Conservation (phyloP, 768 basidiomycete genomes). For the Postia placenta region DNA sequence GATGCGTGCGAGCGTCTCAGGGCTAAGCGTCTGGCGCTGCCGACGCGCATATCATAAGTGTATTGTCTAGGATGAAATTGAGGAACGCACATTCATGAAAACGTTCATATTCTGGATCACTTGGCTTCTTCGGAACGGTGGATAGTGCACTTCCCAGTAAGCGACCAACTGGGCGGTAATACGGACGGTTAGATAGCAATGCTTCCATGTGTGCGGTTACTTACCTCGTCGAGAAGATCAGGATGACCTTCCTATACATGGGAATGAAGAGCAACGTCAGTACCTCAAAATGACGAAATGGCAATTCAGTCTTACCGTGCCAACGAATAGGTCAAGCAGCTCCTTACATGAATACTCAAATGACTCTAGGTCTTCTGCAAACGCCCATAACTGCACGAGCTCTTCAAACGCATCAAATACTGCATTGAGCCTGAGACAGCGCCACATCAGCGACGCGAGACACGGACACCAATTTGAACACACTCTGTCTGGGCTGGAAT, state of each 20-base stretch:
- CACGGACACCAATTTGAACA: slow-evolving; percentile 17
- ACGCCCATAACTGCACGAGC: slow-evolving; percentile 56
- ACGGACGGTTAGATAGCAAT: background rate
- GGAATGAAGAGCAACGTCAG: background rate
- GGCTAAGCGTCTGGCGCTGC: too few species aligned
- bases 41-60: background rate
- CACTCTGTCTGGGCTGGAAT: slow-evolving; percentile 65
- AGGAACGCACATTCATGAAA: slow-evolving; percentile 51
- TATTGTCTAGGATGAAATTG: background rate
- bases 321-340: slow-evolving; percentile 46
- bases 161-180: slow-evolving; percentile 46
- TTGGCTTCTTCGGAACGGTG: slow-evolving; percentile 49
- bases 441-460: background rate
- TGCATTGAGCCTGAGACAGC: slow-evolving; percentile 46
- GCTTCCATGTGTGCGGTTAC: slow-evolving; percentile 16
- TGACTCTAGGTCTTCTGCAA: slow-evolving; percentile 57
- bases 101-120: slow-evolving; percentile 49
- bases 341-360: slow-evolving; percentile 65
- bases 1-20: slow-evolving; percentile 33
- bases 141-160: slow-evolving; percentile 53
- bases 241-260: slow-evolving; percentile 41
- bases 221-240: slow-evolving; percentile 62
- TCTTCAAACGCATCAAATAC: slow-evolving; percentile 60
- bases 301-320: slow-evolving; percentile 38
- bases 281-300: background rate